These are phyloP conservation scores for Mycoemilia scoparia DNA, from an alignment of 192 early-diverging fungal species.

Conservation along the genomic window DNA sequence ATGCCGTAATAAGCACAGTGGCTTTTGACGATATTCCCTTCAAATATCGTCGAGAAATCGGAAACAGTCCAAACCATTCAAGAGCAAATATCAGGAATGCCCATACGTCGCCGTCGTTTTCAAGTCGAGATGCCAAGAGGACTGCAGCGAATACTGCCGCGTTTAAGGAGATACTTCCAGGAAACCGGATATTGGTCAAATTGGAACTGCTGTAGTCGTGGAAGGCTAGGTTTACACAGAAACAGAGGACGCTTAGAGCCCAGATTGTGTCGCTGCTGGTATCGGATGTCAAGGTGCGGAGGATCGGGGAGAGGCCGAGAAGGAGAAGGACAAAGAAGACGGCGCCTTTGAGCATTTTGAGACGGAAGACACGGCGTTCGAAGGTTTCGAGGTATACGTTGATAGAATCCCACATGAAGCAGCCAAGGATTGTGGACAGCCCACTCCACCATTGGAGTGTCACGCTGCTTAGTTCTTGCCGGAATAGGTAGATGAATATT, in stretches of 20 bases:
- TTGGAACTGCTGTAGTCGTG: constrained; percentile 57
- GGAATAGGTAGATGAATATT: constrained; percentile 62
- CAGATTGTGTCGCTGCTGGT: constrained; percentile 87
- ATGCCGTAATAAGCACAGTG: constrained; percentile 35
- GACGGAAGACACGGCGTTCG: constrained; percentile 18
- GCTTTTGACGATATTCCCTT: constrained; percentile 35
- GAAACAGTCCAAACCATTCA: constrained; percentile 87
- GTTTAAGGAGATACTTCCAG: constrained; percentile 91
- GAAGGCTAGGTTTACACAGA: constrained; percentile 74
- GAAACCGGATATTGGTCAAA: constrained; percentile 41
- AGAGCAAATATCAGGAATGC: constrained; percentile 73
- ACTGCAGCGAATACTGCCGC: constrained; percentile 90
- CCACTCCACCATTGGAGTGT: constrained; percentile 39
- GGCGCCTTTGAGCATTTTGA: constrained; percentile 36
- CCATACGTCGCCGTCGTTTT: constrained; percentile 72
- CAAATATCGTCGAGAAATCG: constrained; percentile 66
- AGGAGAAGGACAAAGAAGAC: constrained; percentile 56
- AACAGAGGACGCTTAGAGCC: constrained; percentile 68
- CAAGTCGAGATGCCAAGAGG: constrained; percentile 68
- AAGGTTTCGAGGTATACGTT: constrained; percentile 11
- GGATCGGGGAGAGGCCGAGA: constrained; percentile 71
- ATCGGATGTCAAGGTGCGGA: constrained; percentile 77
- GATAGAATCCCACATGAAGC: constrained; percentile 48
- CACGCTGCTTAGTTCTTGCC: constrained; percentile 32
- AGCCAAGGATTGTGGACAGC: constrained; percentile 36